These are phyloP conservation scores for Withania somnifera DNA, from an alignment of 305 asterid species.

Conservation along the genomic window DNA sequence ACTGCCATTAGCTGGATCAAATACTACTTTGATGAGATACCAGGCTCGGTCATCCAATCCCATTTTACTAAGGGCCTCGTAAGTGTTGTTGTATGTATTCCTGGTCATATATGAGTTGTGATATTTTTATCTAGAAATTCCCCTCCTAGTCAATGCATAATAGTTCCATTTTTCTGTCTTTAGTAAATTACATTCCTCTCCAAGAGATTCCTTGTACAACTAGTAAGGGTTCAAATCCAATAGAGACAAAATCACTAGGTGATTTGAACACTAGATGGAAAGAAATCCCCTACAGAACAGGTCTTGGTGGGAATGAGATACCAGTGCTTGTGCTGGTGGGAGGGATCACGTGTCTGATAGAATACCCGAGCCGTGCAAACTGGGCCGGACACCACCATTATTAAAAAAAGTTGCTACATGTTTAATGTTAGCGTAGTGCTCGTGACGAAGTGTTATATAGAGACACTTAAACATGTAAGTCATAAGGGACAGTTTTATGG, in stretches of 20 bases:
- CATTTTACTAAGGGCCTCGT: slow-evolving; percentile 83
- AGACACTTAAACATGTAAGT: background rate
- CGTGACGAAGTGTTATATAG: background rate
- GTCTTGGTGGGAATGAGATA: background rate
- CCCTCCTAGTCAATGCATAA: background rate
- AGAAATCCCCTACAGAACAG: background rate
- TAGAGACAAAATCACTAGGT: background rate
- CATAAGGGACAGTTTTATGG: background rate
- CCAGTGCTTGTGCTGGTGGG: background rate
- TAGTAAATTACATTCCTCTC: background rate
- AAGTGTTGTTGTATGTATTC: slow-evolving; percentile 10
- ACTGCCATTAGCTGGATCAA: slow-evolving; percentile 94
- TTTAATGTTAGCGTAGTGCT: background rate
- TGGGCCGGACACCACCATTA: background rate
- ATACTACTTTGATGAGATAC: slow-evolving; percentile 67
- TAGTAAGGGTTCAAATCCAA: background rate
- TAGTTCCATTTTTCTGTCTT: background rate
- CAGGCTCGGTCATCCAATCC: slow-evolving; percentile 46
- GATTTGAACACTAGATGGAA: background rate
- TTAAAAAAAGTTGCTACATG: background rate
- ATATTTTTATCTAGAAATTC: background rate
- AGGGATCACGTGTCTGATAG: background rate
- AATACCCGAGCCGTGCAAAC: background rate
- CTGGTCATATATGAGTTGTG: background rate
- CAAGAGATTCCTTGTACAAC: background rate